Conservation (phyloP, 352 stramenopile species). For the Elongisporangium senticosum region DNA sequence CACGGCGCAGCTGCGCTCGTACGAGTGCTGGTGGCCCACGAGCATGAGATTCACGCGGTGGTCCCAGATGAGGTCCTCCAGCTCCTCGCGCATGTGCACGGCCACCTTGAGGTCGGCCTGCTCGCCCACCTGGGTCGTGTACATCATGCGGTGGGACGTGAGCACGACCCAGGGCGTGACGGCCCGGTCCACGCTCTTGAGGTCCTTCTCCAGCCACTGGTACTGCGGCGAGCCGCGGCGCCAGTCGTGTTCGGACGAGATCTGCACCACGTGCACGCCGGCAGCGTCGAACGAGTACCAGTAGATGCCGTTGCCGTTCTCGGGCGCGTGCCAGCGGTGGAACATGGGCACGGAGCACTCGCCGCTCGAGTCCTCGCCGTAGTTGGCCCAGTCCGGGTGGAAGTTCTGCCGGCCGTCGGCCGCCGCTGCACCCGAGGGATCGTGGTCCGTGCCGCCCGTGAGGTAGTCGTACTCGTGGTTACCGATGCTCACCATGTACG, state of each 20-base stretch:
- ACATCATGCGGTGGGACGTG: constrained; percentile 90
- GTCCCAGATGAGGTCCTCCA: constrained; percentile 86
- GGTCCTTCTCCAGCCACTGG: constrained; percentile 82
- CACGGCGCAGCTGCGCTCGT: constrained; percentile 87
- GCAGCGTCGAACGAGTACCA: constrained; percentile 91
- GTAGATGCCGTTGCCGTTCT: constrained; percentile 65
- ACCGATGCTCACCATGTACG: constrained; percentile 76
- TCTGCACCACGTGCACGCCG: constrained; percentile 88
- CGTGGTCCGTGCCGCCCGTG: constrained; percentile 31
- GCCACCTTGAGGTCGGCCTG: constrained; percentile 63
- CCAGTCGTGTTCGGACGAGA: constrained; percentile 91
- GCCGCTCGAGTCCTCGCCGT: constrained; percentile 57
- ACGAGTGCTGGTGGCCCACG: constrained; percentile 90
- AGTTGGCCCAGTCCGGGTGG: constrained; percentile 67
- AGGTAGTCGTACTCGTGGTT: constrained; percentile 83
- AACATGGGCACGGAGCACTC: constrained; percentile 78
- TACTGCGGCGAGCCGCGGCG: constrained; percentile 82
- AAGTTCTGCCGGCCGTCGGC: constrained; percentile 59
- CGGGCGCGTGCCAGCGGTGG: constrained; percentile 60
- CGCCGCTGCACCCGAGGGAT: constrained; percentile 43
- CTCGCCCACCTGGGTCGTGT: constrained; percentile 73
- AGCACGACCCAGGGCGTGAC: constrained; percentile 91
- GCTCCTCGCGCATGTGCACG: constrained; percentile 76
- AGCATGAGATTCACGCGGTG: constrained; percentile 91
- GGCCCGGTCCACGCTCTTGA: constrained; percentile 74